Base-by-base conservation (phyloP, 305 asterid species). In the Fraxinus sp. region DNA sequence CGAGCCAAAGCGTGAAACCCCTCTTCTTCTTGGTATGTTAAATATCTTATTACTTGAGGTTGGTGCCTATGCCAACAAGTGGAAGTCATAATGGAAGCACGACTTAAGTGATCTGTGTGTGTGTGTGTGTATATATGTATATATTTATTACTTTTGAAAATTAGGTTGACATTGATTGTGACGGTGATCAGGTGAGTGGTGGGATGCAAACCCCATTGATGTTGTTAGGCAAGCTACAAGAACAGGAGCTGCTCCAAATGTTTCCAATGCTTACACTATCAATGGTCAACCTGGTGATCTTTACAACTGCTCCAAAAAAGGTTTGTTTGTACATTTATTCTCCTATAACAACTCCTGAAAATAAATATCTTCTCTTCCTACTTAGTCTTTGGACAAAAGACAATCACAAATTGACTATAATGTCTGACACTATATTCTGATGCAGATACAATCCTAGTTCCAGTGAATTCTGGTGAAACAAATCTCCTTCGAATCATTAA, bases 281-380 rank as follows among this genome's bases (percentile, higher is more conserved):
- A 90, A 90, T 1, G 93, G 93, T 33, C 90, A 90, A 70, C 93
- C 93, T 13, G 93, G 93, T 22, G 91, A 90, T 81, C 91, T 88
- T 36, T 88, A 88, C 85, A 87, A 83, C 41, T 90, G 93, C 86
- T 90, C 91, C 9, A 80, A 84, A 86, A 78, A 86, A 83, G 92
- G 91, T 85, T 74, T 35, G 85, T 79, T 83, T 49, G 59, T 26
- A 59, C 9, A 59, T 7, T 59, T 59, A 64, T 64, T 20, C 35
- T 64, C 5, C 35, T 20, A 24, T 64, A 9, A 7, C 32, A 64
- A 22, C 1, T 59, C 71, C 0, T 77, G 5, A 28, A 46, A 72
- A 30, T 11, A 71, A 28, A 30, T 4, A 5, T 39, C 35, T 71
- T 79, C 57, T 24, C 13, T 37, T 70, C 46, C 33, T 71, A 49